Conservation (phyloP, 1,284 basidiomycete genomes). For the Ganoderma sinense region DNA sequence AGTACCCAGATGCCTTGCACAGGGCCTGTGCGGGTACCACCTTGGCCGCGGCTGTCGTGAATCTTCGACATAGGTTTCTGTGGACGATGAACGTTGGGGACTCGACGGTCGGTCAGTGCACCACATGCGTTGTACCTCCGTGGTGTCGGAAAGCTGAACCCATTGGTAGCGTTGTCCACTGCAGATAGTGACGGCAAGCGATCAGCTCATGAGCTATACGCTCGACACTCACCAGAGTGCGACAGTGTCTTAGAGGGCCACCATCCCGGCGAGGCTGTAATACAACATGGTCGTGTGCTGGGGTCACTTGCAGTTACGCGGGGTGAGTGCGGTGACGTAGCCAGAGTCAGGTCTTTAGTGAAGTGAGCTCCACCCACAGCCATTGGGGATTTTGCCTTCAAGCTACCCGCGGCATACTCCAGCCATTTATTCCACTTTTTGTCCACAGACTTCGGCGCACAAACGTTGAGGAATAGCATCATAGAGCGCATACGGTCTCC, state of each 20-base stretch:
- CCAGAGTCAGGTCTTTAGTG: neutral
- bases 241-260: neutral
- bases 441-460: neutral
- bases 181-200: constrained; percentile 12
- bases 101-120: constrained; percentile 17
- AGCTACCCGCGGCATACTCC: constrained; percentile 11
- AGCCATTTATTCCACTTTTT: constrained; percentile 17
- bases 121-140: neutral
- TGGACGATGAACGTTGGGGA: constrained; percentile 22
- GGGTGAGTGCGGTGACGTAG: neutral
- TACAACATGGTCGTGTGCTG: constrained; percentile 11
- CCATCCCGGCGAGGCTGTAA: constrained; percentile 7
- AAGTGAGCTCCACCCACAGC: constrained; percentile 2
- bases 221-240: constrained; percentile 12
- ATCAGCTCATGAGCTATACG: constrained; percentile 6
- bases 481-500: constrained; percentile 13
- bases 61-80: constrained; percentile 13
- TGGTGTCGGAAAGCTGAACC: neutral
- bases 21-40: constrained; percentile 20
- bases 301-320: constrained; percentile 12
- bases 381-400: constrained; percentile 20
- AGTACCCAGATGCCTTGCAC: constrained; percentile 17
- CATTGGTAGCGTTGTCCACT: constrained; percentile 8
- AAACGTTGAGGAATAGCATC: neutral
- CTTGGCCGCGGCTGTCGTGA: constrained; percentile 16